Conservation (phyloP, 2,329 filamentous ascomycete species). For the Colletotrichum acutatum region DNA sequence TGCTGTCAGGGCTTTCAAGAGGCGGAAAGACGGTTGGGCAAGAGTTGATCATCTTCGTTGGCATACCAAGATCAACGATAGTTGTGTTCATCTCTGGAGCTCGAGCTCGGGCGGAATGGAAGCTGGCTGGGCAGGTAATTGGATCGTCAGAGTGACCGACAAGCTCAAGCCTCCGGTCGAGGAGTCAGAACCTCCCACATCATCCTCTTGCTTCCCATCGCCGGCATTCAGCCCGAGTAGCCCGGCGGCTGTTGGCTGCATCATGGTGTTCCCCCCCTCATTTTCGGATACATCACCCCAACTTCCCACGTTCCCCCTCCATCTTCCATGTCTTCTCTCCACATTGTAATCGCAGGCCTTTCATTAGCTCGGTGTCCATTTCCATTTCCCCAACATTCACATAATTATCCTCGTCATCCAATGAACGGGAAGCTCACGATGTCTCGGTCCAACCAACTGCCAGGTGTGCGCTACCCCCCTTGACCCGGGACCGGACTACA, state of each 20-base stretch:
- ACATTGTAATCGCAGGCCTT: slow-evolving; percentile 30
- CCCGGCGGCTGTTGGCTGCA: slow-evolving; percentile 19
- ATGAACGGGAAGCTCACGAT: slow-evolving; percentile 3
- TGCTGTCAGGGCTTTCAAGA: background rate
- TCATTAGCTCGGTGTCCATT: slow-evolving; percentile 35
- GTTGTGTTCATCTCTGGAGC: background rate
- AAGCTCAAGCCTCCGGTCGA: background rate
- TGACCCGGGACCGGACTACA: background rate
- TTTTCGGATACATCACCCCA: background rate
- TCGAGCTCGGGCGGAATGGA: background rate
- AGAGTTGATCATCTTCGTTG: background rate
- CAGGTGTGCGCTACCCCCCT: background rate
- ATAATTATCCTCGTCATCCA: slow-evolving; percentile 26
- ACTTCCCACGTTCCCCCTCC: background rate
- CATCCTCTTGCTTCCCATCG: background rate
- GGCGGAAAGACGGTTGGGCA: background rate
- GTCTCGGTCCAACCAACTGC: background rate
- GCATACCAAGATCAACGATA: background rate
- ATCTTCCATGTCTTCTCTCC: slow-evolving; percentile 18
- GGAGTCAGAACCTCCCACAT: background rate
- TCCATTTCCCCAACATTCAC: slow-evolving; percentile 35
- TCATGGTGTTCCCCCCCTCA: background rate
- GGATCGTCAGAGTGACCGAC: background rate
- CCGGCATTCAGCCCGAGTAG: slow-evolving; percentile 21
- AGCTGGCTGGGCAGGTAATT: slow-evolving; percentile 1